Base-by-base conservation (phyloP, 345 rosid species). In the Populus alba region DNA sequence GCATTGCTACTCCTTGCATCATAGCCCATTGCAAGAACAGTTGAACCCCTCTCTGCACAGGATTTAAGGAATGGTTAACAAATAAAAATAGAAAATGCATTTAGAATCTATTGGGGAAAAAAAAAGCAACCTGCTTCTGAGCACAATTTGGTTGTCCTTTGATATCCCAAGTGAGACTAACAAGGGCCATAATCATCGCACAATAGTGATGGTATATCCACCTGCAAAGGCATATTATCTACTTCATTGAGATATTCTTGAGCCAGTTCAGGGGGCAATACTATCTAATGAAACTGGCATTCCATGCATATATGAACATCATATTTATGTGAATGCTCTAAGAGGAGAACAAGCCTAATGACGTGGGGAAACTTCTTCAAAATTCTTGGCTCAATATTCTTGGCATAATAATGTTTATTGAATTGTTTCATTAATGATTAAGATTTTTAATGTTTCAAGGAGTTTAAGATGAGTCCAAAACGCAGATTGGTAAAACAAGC, bases 1-100 rank as follows among this genome's bases (percentile, higher is more conserved):
- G 98, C 99, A 97, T 94, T 31, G 98, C 96, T 65, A 94, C 94
- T 78, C 99, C 99, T 92, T 97, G 99, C 97, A 97, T 86, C 89
- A 97, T 94, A 81, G 99, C 99, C 99, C 98, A 97, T 87, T 92
- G 94, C 80, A 97, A 89, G 88, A 97, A 97, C 63, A 94, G 97
- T 83, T 92, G 90, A n/a, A 94, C 98, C 43, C 99, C 98, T 83
- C 97, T 90, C 99, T 97, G 90, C 79, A 85, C 20, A 86, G 51
- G 57, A 69, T 75, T 82, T 70, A 33, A 79, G 68, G 65, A 33
- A 66, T 49, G 62, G 66, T 77, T 67, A 66, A 77, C 51, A 59
- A 20, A 77, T 29, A 71, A n/a, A 53, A 41, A 71, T 25, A 49
- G 66, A 57, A 63, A 73, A 35, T 69, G 31, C 2, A 71, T 53